phyloP scores from a whole-genome alignment of 108 stramenopile genomes.

The Thalassiosira profunda region DNA sequence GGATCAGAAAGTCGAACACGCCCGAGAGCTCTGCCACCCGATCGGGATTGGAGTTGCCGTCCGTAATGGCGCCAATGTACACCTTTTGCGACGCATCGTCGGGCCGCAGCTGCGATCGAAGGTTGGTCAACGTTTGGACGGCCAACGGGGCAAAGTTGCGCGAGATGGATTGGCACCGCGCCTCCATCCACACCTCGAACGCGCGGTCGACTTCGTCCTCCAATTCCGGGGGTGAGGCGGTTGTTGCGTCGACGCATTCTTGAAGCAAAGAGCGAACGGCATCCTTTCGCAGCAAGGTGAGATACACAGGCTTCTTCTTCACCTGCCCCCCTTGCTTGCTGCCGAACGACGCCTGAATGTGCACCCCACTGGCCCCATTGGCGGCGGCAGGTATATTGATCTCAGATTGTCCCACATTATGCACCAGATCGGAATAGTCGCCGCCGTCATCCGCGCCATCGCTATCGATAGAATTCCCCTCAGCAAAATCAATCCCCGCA shows the following conservation, averaged over 20 bases:
- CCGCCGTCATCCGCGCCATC: not conserved
- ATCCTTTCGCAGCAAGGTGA: constrained; percentile 81
- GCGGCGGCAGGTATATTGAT: not conserved
- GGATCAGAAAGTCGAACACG: constrained; percentile 80
- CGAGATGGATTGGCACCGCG: constrained; percentile 71
- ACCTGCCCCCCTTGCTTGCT: constrained; percentile 59
- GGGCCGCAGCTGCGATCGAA: constrained; percentile 37
- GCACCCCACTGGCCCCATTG: constrained; percentile 38
- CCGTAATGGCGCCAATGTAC: constrained; percentile 86
- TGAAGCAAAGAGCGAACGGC: constrained; percentile 51
- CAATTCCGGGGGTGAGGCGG: not conserved
- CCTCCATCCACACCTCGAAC: constrained; percentile 71
- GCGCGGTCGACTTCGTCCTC: constrained; percentile 49
- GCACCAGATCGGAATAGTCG: constrained; percentile 2
- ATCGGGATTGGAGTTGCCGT: constrained; percentile 87
- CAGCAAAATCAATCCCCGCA: constrained; percentile 4
- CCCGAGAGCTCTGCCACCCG: constrained; percentile 38
- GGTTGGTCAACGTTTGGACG: constrained; percentile 30
- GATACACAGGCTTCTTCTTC: constrained; percentile 61
- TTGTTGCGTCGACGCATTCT: not conserved
- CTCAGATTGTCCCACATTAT: constrained; percentile 17
- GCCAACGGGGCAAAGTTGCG: constrained; percentile 58
- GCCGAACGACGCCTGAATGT: constrained; percentile 57
- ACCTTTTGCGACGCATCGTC: constrained; percentile 26
- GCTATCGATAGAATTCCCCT: not conserved